Evolutionary conservation across 352 stramenopile genomes (phyloP), one percentile per base, ranked within the genome.

Genomic region (Pythium brachiatum): DNA sequence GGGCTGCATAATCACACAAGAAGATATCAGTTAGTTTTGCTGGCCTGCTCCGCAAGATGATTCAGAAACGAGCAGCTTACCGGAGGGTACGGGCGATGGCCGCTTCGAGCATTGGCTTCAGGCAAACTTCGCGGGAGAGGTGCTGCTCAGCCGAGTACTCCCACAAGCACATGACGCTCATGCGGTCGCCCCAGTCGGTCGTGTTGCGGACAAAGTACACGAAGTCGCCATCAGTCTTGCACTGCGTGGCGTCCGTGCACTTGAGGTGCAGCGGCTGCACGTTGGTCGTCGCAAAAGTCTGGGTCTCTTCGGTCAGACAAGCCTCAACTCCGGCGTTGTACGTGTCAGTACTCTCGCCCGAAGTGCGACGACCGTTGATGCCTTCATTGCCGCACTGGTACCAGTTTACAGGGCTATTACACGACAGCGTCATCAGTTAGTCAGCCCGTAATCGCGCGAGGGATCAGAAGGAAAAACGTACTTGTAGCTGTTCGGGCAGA

Each of bases 131-230:
- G 21, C 77, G 75, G 29, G 73, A 66, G 8, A 75, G 58, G 51
- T 82, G 72, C 51, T 78, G 60, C 64, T 64, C 65, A 0, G 56
- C 61, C 27, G 79, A 89, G 70, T 90, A 89, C 53, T 93, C 84
- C 80, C 80, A 91, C 57, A 93, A 58, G 61, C 84, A 93, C 81
- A 91, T 89, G 57, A 90, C 75, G 1, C 76, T 91, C 81, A 93
- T 91, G 47, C 76, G 81, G 57, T 89, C 84, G n/a, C 81, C 80
- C 81, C 81, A 91, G 66, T 91, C 80, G 12, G 81, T 93, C 21
- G 72, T 86, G 69, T 93, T 90, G 48, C 78, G 80, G 50, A 90
- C 81, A 62, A 90, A 93, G 72, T 93, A 93, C 2, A 74, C 77
- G 47, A 79, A 79, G 60, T 90, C 78, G 11, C 73, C 70, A 16